phyloP scores from a whole-genome alignment of 805 yeast genomes.

The Hyphopichia homilentoma region DNA sequence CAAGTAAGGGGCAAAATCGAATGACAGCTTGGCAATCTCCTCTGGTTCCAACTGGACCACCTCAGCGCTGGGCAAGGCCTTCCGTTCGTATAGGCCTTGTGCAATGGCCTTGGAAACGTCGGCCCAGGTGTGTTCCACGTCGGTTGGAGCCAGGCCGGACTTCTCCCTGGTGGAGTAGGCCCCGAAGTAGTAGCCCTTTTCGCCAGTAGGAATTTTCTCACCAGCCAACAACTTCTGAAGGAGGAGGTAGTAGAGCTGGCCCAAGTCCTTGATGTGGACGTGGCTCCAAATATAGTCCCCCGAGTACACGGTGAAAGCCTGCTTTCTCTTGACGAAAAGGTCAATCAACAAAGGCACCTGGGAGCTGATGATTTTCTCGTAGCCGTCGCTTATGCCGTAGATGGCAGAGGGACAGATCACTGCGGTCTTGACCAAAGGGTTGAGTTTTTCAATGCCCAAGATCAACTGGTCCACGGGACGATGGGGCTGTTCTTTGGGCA shows the following conservation, averaged over 20 bases:
- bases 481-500: constrained; percentile 25
- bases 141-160: constrained; percentile 8
- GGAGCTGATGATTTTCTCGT: constrained; percentile 19
- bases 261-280: constrained; percentile 32
- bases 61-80: constrained; percentile 10
- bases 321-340: constrained; percentile 12
- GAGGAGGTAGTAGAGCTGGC: constrained; percentile 18
- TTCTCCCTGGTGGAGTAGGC: constrained; percentile 12
- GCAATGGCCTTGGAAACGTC: constrained; percentile 20
- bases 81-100: constrained; percentile 11
- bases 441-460: constrained; percentile 22
- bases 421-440: constrained; percentile 25
- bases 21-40: constrained; percentile 10
- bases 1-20: constrained; percentile 13
- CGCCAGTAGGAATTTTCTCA: constrained; percentile 20
- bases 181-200: constrained; percentile 34
- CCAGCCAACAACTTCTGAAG: constrained; percentile 17
- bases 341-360: constrained; percentile 26
- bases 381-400: constrained; percentile 30
- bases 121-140: constrained; percentile 24
- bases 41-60: constrained; percentile 13
- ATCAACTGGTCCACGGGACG: constrained; percentile 27
- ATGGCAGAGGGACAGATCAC: constrained; percentile 32
- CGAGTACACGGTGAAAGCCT: constrained; percentile 22
- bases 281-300: constrained; percentile 33